Percentiles rank a stretch among this genome's conserved stretches.
These are phyloP conservation scores for Tulasnella sp. DNA, from an alignment of 768 basidiomycete species.

Conservation along the genomic window DNA sequence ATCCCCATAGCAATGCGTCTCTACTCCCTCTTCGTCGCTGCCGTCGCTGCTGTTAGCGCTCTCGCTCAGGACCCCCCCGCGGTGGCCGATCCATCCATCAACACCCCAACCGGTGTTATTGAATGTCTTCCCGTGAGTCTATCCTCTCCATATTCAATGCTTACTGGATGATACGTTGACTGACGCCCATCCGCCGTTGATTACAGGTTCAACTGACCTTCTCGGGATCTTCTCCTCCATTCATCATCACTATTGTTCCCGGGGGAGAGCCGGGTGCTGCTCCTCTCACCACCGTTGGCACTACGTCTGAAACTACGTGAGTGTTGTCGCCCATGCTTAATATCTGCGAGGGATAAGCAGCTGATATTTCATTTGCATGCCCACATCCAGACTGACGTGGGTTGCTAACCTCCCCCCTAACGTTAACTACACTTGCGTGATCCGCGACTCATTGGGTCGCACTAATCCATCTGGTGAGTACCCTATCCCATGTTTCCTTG, in stretches of 20 bases:
- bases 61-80: not conserved
- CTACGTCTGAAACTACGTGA: not conserved
- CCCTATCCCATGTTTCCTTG: not conserved
- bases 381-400: slow-evolving; percentile 7
- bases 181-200: not conserved
- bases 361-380: not conserved
- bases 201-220: slow-evolving; percentile 20
- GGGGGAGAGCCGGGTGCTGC: not conserved
- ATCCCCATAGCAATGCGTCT: not conserved
- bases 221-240: slow-evolving; percentile 25
- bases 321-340: not conserved
- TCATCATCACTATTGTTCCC: slow-evolving; percentile 12
- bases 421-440: not conserved
- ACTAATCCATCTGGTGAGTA: slow-evolving; percentile 1
- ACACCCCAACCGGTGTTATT: not conserved
- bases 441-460: not conserved
- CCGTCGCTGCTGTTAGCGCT: not conserved
- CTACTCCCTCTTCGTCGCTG: not conserved
- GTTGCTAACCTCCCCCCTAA: not conserved
- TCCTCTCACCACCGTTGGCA: not conserved
- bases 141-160: not conserved
- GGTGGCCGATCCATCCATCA: not conserved
- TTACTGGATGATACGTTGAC: not conserved
- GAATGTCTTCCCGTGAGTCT: slow-evolving; percentile 9
- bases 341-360: not conserved